Percentiles rank a stretch among this genome's conserved stretches.
phyloP scores from a whole-genome alignment of 192 early-diverging fungal species.

The Nowakowskiella sp. region DNA sequence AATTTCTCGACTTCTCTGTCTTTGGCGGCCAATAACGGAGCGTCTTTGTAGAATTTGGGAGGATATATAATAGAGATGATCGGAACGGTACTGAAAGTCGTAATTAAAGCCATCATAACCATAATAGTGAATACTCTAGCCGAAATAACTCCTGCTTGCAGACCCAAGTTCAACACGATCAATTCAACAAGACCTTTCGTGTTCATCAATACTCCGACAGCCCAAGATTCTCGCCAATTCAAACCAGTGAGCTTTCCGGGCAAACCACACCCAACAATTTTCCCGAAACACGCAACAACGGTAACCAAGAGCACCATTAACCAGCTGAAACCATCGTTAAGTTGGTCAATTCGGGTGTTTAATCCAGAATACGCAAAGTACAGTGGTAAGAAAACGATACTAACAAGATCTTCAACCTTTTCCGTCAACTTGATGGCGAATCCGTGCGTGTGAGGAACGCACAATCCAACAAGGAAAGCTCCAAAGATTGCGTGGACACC shows the following conservation, averaged over 20 bases:
- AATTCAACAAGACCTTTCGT: constrained; percentile 96
- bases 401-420: constrained; percentile 85
- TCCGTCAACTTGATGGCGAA: constrained; percentile 82
- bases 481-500: constrained; percentile 95
- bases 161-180: constrained; percentile 91
- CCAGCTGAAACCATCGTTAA: constrained; percentile 67
- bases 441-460: constrained; percentile 79
- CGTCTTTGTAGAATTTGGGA: constrained; percentile 2
- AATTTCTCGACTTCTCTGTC: neutral
- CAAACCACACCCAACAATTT: constrained; percentile 71
- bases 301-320: constrained; percentile 69
- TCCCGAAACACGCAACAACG: constrained; percentile 71
- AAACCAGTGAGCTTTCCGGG: constrained; percentile 62
- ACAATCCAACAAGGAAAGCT: constrained; percentile 77
- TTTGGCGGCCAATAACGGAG: constrained; percentile 4
- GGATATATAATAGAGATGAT: constrained; percentile 68
- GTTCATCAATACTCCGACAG: constrained; percentile 89
- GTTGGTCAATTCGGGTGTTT: constrained; percentile 72
- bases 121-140: constrained; percentile 61
- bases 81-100: constrained; percentile 85
- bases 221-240: constrained; percentile 73
- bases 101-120: constrained; percentile 75
- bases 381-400: constrained; percentile 82
- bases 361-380: too few species aligned
- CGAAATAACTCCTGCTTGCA: constrained; percentile 76